These are phyloP conservation scores for Zarea fungicola DNA, from an alignment of 2,329 filamentous ascomycete genomes.

Conservation along the genomic window DNA sequence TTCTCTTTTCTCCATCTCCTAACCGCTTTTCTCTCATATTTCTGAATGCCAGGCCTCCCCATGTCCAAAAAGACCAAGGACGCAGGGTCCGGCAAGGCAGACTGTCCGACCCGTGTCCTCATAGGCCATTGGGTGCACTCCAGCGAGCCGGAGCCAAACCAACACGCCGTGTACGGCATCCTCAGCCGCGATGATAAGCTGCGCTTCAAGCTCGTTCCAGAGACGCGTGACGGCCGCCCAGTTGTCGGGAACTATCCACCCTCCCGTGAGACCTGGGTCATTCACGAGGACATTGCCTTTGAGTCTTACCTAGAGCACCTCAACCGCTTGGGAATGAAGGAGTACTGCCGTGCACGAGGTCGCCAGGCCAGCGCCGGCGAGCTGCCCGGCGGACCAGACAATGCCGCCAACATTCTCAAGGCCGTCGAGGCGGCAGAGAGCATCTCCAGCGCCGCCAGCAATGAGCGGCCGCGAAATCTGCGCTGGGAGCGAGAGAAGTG, in stretches of 20 bases:
- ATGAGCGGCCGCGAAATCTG: slow-evolving; percentile 11
- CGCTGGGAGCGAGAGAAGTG: slow-evolving; percentile 13
- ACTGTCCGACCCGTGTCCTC: slow-evolving; percentile 4
- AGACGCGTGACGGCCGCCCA: slow-evolving; percentile 10
- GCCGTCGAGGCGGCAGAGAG: slow-evolving; percentile 12
- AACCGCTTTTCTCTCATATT: too few relatives aligned
- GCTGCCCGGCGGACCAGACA: slow-evolving; percentile 2
- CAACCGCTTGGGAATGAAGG: slow-evolving; percentile 13
- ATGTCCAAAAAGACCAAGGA: slow-evolving; percentile 5
- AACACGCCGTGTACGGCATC: slow-evolving; percentile 13
- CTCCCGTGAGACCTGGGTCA: slow-evolving; percentile 11
- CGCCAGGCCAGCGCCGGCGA: slow-evolving; percentile 7
- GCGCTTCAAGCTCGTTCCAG: slow-evolving; percentile 12
- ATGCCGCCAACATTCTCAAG: slow-evolving; percentile 12
- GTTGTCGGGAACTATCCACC: slow-evolving; percentile 6
- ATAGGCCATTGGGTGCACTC: slow-evolving; percentile 12
- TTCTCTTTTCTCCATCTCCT: too few relatives aligned
- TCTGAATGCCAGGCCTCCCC: too few relatives aligned
- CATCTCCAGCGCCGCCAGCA: slow-evolving; percentile 1
- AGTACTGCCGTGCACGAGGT: slow-evolving; percentile 12
- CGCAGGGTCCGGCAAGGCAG: neutral
- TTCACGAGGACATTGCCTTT: slow-evolving; percentile 10
- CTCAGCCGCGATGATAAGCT: slow-evolving; percentile 13
- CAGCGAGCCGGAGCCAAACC: slow-evolving; percentile 13
- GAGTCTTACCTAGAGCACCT: slow-evolving; percentile 10